These are phyloP conservation scores for Saccharomycopsis synnaedendra DNA, from an alignment of 805 yeast genomes.

Conservation along the genomic window DNA sequence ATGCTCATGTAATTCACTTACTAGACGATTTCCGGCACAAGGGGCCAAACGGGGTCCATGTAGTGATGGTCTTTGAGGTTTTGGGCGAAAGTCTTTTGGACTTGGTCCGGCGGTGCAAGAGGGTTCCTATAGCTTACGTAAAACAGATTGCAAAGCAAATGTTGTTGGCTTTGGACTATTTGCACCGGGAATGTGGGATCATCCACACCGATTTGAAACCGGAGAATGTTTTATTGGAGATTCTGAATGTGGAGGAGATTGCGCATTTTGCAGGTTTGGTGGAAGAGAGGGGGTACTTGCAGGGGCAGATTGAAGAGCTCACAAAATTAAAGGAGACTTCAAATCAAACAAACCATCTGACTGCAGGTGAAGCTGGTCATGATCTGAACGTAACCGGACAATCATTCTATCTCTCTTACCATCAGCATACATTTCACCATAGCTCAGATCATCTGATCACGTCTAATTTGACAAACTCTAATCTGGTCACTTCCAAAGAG, in stretches of 20 bases:
- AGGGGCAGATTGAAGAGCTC: conserved; percentile 8
- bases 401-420: background rate
- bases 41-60: conserved; percentile 56
- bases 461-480: too few species aligned
- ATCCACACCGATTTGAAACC: conserved; percentile 73
- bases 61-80: conserved; percentile 58
- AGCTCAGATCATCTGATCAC: too few species aligned
- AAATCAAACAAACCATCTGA: background rate
- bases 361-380: too few species aligned
- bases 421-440: background rate
- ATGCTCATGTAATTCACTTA: conserved; percentile 38
- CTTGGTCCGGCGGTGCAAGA: conserved; percentile 35
- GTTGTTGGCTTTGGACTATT: conserved; percentile 41
- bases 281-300: conserved; percentile 11
- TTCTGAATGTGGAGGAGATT: conserved; percentile 41
- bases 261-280: conserved; percentile 29
- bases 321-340: background rate
- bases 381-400: background rate
- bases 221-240: conserved; percentile 51
- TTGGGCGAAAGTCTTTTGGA: conserved; percentile 49
- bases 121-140: conserved; percentile 38
- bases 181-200: conserved; percentile 51
- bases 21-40: conserved; percentile 42
- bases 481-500: too few species aligned
- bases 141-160: conserved; percentile 48